Conservation (phyloP, 2,329 filamentous ascomycete genomes). For the Zymoseptoria ardabiliae region DNA sequence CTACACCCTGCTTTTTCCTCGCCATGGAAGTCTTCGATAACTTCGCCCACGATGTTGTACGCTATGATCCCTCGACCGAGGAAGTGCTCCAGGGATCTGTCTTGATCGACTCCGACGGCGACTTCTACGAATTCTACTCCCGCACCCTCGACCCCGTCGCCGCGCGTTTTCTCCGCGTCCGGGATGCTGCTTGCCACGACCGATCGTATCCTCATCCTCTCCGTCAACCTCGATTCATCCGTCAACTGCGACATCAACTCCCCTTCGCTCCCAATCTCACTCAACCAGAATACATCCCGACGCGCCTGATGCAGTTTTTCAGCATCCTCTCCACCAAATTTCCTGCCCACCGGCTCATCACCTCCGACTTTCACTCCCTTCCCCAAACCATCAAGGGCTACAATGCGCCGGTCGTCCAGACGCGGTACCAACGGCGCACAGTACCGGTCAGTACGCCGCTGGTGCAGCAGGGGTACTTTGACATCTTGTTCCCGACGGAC, state of each 20-base stretch:
- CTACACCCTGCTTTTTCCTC: conserved; percentile 91
- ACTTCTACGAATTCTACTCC: conserved; percentile 93
- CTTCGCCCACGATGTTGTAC: conserved; percentile 88
- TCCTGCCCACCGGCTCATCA: conserved; percentile 78
- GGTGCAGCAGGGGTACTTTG: conserved; percentile 97
- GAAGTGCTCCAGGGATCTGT: conserved; percentile 82
- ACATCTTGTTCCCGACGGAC: conserved; percentile 96
- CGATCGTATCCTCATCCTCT: conserved; percentile 57
- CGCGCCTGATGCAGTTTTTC: conserved; percentile 93
- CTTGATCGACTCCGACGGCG: conserved; percentile 73
- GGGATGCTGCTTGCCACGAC: conserved; percentile 61
- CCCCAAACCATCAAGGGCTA: conserved; percentile 76
- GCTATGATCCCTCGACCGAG: conserved; percentile 77
- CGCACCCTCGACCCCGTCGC: conserved; percentile 74
- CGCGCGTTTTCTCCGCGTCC: conserved; percentile 73
- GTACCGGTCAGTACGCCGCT: conserved; percentile 86
- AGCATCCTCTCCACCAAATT: conserved; percentile 83
- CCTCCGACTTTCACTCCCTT: conserved; percentile 82
- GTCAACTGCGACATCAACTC: conserved; percentile 55
- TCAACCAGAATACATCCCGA: conserved; percentile 85
- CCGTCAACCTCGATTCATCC: conserved; percentile 46
- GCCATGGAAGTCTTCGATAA: conserved; percentile 98
- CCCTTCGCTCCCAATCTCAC: conserved; percentile 73
- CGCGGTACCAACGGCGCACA: conserved; percentile 75
- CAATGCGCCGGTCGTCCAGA: conserved; percentile 95